Evolutionary conservation across 1,139 yeast species (phyloP).

Genomic region (Protomyces gravidus): DNA sequence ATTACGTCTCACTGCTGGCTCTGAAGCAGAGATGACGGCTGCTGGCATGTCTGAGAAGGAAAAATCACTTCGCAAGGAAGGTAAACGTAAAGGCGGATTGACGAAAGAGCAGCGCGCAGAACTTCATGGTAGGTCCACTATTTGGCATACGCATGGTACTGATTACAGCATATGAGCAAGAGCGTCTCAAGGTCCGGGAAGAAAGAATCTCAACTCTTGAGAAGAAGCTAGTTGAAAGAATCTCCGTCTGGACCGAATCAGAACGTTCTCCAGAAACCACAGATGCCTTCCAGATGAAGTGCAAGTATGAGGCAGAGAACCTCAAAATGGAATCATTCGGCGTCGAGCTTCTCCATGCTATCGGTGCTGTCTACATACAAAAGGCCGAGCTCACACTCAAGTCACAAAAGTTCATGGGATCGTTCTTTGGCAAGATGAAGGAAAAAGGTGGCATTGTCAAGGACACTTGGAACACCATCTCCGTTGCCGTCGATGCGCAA

Average conservation of each 20-base stretch:
- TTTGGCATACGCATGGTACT: too few species aligned
- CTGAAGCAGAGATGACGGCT: conserved; percentile 21
- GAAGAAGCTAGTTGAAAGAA: conserved; percentile 58
- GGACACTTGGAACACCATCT: conserved; percentile 80
- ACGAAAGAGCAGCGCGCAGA: conserved; percentile 54
- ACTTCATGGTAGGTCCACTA: conserved; percentile 37
- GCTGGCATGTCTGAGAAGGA: conserved; percentile 35
- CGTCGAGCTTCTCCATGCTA: conserved; percentile 77
- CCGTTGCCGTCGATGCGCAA: conserved; percentile 87
- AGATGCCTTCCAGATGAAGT: conserved; percentile 63
- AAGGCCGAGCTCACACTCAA: conserved; percentile 59
- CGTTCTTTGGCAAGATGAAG: conserved; percentile 75
- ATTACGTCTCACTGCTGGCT: conserved; percentile 31
- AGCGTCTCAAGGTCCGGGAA: conserved; percentile 63
- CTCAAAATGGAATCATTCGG: conserved; percentile 94
- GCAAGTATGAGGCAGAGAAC: conserved; percentile 71
- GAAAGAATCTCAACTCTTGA: conserved; percentile 66
- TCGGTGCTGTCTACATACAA: conserved; percentile 70
- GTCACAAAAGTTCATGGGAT: conserved; percentile 74
- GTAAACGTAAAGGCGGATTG: conserved; percentile 48
- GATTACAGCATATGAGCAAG: conserved; percentile 66
- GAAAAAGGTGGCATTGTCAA: conserved; percentile 83
- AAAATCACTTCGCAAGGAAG: conserved; percentile 37
- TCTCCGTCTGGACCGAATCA: conserved; percentile 80
- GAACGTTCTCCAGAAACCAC: conserved; percentile 66